These are phyloP conservation scores for Geotrichum bryndzae DNA, from an alignment of 1,139 yeast genomes.

Conservation along the genomic window DNA sequence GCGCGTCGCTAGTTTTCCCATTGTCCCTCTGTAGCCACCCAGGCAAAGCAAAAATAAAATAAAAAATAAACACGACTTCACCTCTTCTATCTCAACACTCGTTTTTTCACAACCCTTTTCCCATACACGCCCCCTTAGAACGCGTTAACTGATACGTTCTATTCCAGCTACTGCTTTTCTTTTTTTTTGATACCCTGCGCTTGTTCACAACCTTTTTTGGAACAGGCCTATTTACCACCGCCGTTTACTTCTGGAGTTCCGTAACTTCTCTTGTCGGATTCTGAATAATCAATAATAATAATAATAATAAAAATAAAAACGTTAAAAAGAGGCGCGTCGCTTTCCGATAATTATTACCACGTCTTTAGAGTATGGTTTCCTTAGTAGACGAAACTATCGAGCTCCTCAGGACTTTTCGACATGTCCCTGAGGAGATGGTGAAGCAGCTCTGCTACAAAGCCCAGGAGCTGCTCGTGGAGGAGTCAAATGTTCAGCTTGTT, in stretches of 20 bases:
- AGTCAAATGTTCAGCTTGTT: slow-evolving; percentile 90
- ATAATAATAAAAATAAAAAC: neutral
- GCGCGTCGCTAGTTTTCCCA: neutral
- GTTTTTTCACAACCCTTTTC: neutral
- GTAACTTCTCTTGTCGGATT: neutral
- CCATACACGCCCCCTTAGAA: neutral
- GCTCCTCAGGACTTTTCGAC: slow-evolving; percentile 64
- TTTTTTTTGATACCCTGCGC: neutral
- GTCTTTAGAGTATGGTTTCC: slow-evolving; percentile 10
- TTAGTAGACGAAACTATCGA: slow-evolving; percentile 43
- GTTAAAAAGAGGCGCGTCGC: neutral
- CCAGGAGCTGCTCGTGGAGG: slow-evolving; percentile 80
- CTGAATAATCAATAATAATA: neutral
- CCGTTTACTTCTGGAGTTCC: neutral
- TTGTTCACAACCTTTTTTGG: neutral
- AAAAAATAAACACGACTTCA: neutral
- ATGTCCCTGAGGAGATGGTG: slow-evolving; percentile 75
- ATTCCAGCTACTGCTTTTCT: neutral
- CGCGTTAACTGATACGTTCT: neutral
- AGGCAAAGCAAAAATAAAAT: neutral
- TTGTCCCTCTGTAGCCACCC: neutral
- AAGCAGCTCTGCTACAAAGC: slow-evolving; percentile 79
- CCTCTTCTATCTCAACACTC: neutral
- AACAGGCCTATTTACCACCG: neutral
- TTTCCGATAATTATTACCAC: neutral